phyloP scores from a whole-genome alignment of 352 stramenopile genomes.

The Globisporangium spiculum region DNA sequence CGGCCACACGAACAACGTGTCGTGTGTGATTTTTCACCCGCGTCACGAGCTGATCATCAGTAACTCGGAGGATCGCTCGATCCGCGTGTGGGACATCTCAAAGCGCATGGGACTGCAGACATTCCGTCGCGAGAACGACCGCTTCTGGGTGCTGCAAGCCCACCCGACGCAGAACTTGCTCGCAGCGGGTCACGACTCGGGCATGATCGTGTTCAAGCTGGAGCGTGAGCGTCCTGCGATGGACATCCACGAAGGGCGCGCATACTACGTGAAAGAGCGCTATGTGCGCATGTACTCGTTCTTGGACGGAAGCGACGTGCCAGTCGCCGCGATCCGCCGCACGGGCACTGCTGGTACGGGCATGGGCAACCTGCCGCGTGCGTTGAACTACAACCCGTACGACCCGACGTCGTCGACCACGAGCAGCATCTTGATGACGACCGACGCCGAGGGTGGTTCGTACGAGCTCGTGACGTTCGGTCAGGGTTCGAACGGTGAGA shows the following conservation, averaged over 20 bases:
- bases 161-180: slow-evolving; percentile 98
- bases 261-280: slow-evolving; percentile 97
- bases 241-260: slow-evolving; percentile 76
- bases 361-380: slow-evolving; percentile 93
- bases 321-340: slow-evolving; percentile 66
- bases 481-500: slow-evolving; percentile 67
- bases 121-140: slow-evolving; percentile 98
- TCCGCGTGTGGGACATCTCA: slow-evolving; percentile 99
- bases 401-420: slow-evolving; percentile 86
- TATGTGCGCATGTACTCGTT: slow-evolving; percentile 98
- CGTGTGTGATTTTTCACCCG: slow-evolving; percentile 99
- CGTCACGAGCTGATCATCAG: slow-evolving; percentile 99
- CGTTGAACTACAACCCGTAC: slow-evolving; percentile 96
- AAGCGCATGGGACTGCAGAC: slow-evolving; percentile 99
- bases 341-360: slow-evolving; percentile 63
- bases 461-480: slow-evolving; percentile 98
- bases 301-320: slow-evolving; percentile 70
- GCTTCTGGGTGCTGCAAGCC: slow-evolving; percentile 98
- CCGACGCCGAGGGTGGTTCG: slow-evolving; percentile 94
- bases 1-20: slow-evolving; percentile 99
- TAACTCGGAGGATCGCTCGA: slow-evolving; percentile 99
- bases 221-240: slow-evolving; percentile 96
- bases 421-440: slow-evolving; percentile 94
- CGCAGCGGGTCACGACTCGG: slow-evolving; percentile 98
- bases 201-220: slow-evolving; percentile 99